Percentiles rank a stretch among this genome's conserved stretches.
Evolutionary conservation across 2,329 filamentous ascomycete species (phyloP).

Genomic region (Cryphonectria radicalis): DNA sequence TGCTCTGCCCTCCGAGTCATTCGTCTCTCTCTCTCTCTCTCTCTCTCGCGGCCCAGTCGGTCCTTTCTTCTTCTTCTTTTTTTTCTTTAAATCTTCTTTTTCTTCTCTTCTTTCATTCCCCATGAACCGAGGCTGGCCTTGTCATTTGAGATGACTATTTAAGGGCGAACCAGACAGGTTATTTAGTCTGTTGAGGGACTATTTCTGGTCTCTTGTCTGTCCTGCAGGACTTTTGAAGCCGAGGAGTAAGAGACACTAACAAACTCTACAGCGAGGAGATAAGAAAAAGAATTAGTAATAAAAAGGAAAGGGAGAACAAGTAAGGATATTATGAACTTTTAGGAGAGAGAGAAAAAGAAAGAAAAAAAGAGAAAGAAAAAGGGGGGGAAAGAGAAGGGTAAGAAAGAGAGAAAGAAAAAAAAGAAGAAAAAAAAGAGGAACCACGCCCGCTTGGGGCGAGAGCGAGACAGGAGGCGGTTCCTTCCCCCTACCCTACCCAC

Average conservation of each 20-base stretch:
- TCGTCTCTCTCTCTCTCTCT: not conserved
- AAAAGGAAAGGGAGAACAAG: not conserved
- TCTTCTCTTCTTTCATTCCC: not conserved
- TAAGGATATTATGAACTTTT: too few relatives aligned
- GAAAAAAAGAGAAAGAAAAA: not conserved
- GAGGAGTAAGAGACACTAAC: conserved; percentile 2
- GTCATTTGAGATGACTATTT: conserved; percentile 24
- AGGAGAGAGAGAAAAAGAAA: not conserved
- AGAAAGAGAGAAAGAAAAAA: not conserved
- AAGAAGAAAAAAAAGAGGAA: conserved; percentile 4
- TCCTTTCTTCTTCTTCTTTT: not conserved
- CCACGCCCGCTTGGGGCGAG: conserved; percentile 5
- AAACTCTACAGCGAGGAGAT: not conserved
- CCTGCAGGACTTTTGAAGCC: conserved; percentile 13
- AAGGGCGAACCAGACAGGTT: not conserved
- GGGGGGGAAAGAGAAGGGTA: not conserved
- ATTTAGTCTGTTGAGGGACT: conserved; percentile 12
- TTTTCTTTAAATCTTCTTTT: not conserved
- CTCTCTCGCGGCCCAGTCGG: not conserved
- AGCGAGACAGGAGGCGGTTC: conserved; percentile 14
- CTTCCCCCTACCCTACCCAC: not conserved
- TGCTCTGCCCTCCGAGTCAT: conserved; percentile 19
- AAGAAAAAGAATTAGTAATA: not conserved
- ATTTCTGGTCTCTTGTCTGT: conserved; percentile 16
- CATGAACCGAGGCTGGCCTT: conserved; percentile 16